These are phyloP conservation scores for Coffea canephora DNA, from an alignment of 257 asterid species.

Conservation along the genomic window DNA sequence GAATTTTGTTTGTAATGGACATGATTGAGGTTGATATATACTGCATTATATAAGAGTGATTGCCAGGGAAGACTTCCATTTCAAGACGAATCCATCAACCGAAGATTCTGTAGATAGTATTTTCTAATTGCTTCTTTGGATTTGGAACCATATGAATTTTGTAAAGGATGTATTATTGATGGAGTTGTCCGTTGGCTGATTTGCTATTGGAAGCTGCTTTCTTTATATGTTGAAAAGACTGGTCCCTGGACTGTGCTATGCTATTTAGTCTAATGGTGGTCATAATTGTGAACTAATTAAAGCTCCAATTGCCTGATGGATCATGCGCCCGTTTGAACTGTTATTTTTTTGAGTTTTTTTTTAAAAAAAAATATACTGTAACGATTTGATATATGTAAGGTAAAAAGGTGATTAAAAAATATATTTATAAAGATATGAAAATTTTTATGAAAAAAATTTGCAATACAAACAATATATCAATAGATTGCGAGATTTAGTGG, in stretches of 20 bases:
- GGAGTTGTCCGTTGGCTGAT: not conserved
- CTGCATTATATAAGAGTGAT: not conserved
- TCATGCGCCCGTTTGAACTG: no score
- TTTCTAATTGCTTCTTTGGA: not conserved
- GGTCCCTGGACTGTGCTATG: not conserved
- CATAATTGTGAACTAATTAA: not conserved
- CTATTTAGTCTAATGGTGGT: not conserved
- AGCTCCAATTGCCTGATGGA: not conserved
- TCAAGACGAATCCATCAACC: not conserved
- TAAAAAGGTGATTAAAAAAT: no score
- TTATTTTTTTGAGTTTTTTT: no score
- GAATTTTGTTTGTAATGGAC: not conserved
- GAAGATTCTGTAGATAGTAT: not conserved
- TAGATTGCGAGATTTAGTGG: not conserved
- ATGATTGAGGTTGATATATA: not conserved
- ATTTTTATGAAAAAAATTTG: no score
- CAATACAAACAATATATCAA: no score
- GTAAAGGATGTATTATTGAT: not conserved
- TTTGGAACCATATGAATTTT: not conserved
- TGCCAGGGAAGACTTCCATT: slow-evolving; percentile 10
- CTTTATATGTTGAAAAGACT: not conserved
- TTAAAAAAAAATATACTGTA: no score
- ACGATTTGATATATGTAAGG: no score
- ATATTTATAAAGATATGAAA: no score
- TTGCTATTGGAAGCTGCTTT: not conserved